Evolutionary conservation across 106 monocot species (phyloP).

Genomic region (Xerophyta viscosa): DNA sequence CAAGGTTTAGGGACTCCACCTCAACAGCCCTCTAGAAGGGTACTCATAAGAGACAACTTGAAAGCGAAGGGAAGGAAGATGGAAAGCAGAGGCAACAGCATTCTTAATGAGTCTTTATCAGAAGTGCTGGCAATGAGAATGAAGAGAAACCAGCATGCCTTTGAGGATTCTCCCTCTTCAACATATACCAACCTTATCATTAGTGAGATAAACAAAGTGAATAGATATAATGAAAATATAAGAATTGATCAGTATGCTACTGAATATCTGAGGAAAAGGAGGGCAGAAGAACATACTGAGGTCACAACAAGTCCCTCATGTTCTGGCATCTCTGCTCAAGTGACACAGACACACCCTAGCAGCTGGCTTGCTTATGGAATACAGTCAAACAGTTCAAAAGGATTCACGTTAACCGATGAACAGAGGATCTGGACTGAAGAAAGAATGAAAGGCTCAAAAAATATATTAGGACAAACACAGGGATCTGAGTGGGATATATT

Average conservation of each 20-base stretch:
- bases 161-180: slow-evolving; percentile 5
- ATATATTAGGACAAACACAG: not conserved
- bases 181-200: not conserved
- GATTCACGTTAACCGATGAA: not conserved
- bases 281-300: not conserved
- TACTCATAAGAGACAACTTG: slow-evolving; percentile 15
- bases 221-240: not conserved
- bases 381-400: not conserved
- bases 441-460: not conserved
- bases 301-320: not conserved
- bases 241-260: not conserved
- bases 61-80: slow-evolving; percentile 22
- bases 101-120: not conserved
- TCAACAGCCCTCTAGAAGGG: slow-evolving; percentile 13
- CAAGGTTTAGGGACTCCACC: not conserved
- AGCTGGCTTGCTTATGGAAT: not conserved
- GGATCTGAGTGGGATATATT: not conserved
- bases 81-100: not conserved
- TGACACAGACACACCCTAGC: not conserved
- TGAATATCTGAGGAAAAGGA: not conserved
- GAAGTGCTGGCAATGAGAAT: slow-evolving; percentile 5
- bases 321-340: not conserved
- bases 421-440: not conserved
- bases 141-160: slow-evolving; percentile 16
- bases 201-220: not conserved